Base-by-base conservation (phyloP, 2,329 filamentous ascomycete species). In the Penicillium aurantiogriseum region DNA sequence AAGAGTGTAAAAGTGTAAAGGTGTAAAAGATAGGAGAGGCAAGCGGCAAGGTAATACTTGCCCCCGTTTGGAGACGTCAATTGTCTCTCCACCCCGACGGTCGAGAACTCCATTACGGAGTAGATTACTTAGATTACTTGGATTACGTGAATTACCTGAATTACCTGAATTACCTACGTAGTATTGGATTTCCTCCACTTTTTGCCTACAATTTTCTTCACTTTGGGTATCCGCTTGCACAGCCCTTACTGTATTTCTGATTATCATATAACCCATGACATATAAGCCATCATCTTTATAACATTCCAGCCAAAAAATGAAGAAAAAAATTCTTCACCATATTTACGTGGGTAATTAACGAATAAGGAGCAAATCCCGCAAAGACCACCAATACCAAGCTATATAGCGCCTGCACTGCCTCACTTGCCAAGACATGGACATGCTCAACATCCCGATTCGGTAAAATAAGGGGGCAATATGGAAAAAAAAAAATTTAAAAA, bases 331-430 rank as follows among this genome's bases (percentile, higher is more conserved):
- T 40, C 40, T 39, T 29, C 23, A 33, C 8, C 43, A 35, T 43
- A 7, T 43, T 42, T 23, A 7, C 29, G 15, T 39, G 33, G 23
- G 25, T 27, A 46, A 33, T 23, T 25, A 19, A 27, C 29, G 10
- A 44, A 25, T 33, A 19, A 35, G 29, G 27, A 45, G 27, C 48
- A 19, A 29, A 51, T 35, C 25, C 29, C 29, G 15, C 40, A 39
- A 36, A 54, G 48, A 55, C 47, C 9, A 13, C 42, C 29, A 52
- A 57, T 39, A 43, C 54, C 36, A 51, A 56, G 49, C 57, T 55
- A 50, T 35, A 42, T 62, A 57, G 58, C 54, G 33, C 54, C 62
- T 72, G 70, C 70, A 72, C 70, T 70, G 70, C 70, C 70, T 71
- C 70, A 68, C 21, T 48, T 45, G 59, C 59, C 59, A 61, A 61